Evolutionary conservation across 345 rosid species (phyloP), one percentile per base, ranked within the genome.

Genomic region (Eutrema yunnanense): DNA sequence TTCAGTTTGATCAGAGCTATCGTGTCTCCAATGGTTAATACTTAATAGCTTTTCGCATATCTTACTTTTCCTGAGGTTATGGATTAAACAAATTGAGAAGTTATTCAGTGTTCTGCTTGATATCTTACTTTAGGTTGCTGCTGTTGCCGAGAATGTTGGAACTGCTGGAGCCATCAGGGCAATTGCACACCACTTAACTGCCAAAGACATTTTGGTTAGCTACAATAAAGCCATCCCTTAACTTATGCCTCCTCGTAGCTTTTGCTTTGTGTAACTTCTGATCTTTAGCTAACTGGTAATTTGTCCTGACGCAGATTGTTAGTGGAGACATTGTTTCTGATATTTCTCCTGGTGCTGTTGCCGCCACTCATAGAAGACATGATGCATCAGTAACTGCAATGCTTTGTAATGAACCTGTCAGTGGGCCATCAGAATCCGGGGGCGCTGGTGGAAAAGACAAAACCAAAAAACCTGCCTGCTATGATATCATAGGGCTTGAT

Each of bases 281-380:
- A 66, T 29, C 37, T 4, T 27, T 55, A 48, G 29, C 43, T 71
- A 41, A 70, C 9, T 70, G 58, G 16, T 48, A 9, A 26, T 66
- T 47, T 64, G 73, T 73, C 47, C 61, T 75, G 76, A 61, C 60
- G 72, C 86, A 95, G 97, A 93, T 91, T 26, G 82, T 95, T 73
- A 91, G 96, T 80, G 99, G 97, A 75, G 99, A 95, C 84, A 91
- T 95, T 81, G 92, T 95, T 79, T 88, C 97, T 79, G 99, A 95
- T 83, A 88, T 95, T 85, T 82, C 96, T 81, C 96, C 85, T 71
- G 96, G 97, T 78, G 90, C 93, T 52, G 87, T 91, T 44, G 93
- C 91, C 0, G 96, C 97, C 73, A 84, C 90, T 73, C 99, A 95
- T 78, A 87, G 99, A 82, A 84, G 96, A 43, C 92, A 91, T 77